Evolutionary conservation across 2,329 filamentous ascomycete species (phyloP).

Genomic region (Daldinia eschscholtzii): DNA sequence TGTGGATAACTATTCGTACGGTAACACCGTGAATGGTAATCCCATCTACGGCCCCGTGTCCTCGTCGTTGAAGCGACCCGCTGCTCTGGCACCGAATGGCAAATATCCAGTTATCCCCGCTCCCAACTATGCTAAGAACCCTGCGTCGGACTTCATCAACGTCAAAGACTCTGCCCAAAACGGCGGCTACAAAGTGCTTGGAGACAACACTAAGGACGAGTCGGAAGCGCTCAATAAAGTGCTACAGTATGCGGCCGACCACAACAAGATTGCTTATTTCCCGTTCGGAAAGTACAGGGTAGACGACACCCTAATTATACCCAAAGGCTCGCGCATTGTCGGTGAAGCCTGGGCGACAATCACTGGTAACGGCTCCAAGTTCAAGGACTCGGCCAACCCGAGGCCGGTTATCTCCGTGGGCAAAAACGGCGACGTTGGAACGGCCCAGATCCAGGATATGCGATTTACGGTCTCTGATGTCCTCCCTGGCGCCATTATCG

Average conservation of each 20-base stretch:
- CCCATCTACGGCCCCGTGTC: constrained; percentile 56
- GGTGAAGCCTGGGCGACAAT: constrained; percentile 67
- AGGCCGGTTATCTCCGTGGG: constrained; percentile 71
- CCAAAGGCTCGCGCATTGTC: constrained; percentile 63
- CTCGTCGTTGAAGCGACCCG: constrained; percentile 52
- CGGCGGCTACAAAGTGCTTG: constrained; percentile 53
- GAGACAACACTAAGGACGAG: constrained; percentile 57
- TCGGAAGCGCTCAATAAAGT: constrained; percentile 55
- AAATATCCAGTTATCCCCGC: constrained; percentile 54
- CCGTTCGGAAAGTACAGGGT: constrained; percentile 68
- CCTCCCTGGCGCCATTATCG: constrained; percentile 70
- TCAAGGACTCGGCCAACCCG: constrained; percentile 64
- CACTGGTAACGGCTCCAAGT: constrained; percentile 63
- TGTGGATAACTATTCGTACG: constrained; percentile 58
- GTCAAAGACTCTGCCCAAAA: constrained; percentile 58
- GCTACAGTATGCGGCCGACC: constrained; percentile 54
- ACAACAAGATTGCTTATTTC: constrained; percentile 64
- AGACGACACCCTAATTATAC: constrained; percentile 64
- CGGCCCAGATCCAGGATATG: constrained; percentile 74
- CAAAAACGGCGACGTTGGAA: constrained; percentile 67
- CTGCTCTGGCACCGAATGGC: constrained; percentile 55
- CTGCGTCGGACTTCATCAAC: constrained; percentile 56
- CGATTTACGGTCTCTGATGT: constrained; percentile 72
- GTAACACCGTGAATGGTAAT: constrained; percentile 57
- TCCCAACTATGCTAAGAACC: constrained; percentile 56